Conservation (phyloP, 257 asterid species). For the Nicotiana obtusifolia region DNA sequence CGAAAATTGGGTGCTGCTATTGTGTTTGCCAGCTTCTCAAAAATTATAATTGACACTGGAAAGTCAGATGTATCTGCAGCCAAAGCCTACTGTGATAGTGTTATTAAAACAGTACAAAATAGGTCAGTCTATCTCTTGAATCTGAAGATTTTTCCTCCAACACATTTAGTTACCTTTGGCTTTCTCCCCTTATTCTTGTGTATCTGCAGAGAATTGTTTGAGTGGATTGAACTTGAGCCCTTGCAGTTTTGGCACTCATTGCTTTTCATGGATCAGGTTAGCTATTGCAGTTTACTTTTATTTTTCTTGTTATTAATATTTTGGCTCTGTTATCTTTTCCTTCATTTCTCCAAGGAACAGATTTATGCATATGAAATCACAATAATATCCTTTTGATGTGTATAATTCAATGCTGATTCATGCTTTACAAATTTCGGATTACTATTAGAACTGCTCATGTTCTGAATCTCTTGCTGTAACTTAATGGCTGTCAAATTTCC, state of each 20-base stretch:
- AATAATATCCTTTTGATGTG: neutral
- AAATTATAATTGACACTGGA: conserved; percentile 84
- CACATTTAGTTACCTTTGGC: neutral
- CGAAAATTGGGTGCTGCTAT: conserved; percentile 86
- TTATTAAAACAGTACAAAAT: conserved; percentile 66
- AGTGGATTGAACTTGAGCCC: conserved; percentile 96
- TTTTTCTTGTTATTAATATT: neutral
- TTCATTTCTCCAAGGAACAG: neutral
- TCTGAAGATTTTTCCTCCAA: conserved; percentile 2
- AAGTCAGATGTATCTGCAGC: conserved; percentile 83
- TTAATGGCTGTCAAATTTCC: neutral
- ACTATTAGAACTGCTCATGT: neutral
- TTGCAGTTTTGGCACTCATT: conserved; percentile 89
- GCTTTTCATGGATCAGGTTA: conserved; percentile 97
- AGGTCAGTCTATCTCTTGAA: conserved; percentile 43
- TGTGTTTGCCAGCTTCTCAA: conserved; percentile 79
- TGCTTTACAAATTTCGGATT: neutral
- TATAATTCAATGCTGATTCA: neutral
- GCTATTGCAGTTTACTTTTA: conserved; percentile 10
- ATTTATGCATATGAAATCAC: neutral
- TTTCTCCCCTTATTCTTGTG: conserved; percentile 14
- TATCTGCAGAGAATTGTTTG: conserved; percentile 72
- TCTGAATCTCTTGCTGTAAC: neutral
- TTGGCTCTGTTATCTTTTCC: neutral
- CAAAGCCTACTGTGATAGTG: conserved; percentile 88